These are phyloP conservation scores for Dissophora globulifera DNA, from an alignment of 192 early-diverging fungal species.

Conservation along the genomic window DNA sequence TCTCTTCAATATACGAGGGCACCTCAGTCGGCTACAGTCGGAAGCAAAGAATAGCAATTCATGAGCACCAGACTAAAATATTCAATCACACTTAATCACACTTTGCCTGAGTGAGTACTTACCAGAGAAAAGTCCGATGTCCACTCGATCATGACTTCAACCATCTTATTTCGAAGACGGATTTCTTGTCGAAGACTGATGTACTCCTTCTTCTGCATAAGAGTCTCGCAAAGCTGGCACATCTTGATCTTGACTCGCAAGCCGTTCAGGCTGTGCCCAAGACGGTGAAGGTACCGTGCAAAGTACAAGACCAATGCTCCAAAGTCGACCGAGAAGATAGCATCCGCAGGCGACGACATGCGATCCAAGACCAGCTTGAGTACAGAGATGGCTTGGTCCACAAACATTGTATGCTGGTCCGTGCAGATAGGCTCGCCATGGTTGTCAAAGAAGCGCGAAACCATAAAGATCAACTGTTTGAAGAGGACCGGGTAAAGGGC, in stretches of 20 bases:
- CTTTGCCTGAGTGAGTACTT: constrained; percentile 7
- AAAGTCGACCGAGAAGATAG: constrained; percentile 75
- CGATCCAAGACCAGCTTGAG: constrained; percentile 80
- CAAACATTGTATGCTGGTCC: constrained; percentile 74
- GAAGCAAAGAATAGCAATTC: background rate
- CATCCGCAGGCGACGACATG: constrained; percentile 66
- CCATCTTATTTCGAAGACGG: constrained; percentile 73
- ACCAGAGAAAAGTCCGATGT: constrained; percentile 76
- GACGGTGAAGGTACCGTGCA: constrained; percentile 75
- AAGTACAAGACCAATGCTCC: constrained; percentile 72
- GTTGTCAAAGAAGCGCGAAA: constrained; percentile 68
- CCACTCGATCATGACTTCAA: constrained; percentile 82
- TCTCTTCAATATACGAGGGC: constrained; percentile 38
- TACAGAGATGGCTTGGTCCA: constrained; percentile 79
- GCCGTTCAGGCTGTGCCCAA: constrained; percentile 64
- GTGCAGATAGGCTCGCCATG: constrained; percentile 65
- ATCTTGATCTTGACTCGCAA: constrained; percentile 80
- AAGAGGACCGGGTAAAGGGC: constrained; percentile 73
- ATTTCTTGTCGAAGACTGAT: constrained; percentile 79
- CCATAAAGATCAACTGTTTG: constrained; percentile 64
- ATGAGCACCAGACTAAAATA: background rate
- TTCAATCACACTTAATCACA: background rate
- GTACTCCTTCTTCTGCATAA: constrained; percentile 80
- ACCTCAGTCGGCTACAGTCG: constrained; percentile 45
- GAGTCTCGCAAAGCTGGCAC: constrained; percentile 78